Conservation (phyloP, 495 filamentous ascomycete genomes). For the Tuber calosporum region DNA sequence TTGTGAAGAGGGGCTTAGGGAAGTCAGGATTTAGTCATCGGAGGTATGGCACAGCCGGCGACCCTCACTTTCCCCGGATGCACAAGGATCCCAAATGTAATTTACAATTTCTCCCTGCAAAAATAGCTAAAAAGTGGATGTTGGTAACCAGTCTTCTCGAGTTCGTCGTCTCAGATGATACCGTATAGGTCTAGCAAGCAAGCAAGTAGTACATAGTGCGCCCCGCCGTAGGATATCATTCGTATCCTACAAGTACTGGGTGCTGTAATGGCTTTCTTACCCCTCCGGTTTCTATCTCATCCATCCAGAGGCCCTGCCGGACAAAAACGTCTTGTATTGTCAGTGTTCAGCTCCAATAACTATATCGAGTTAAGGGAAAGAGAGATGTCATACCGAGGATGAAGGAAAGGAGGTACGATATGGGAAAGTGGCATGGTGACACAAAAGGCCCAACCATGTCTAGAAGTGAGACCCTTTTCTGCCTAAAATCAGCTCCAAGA, state of each 20-base stretch:
- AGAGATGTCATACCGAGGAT: too few relatives aligned
- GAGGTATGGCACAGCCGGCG: neutral
- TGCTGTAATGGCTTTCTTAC: too few relatives aligned
- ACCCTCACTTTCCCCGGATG: neutral
- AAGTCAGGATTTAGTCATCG: neutral
- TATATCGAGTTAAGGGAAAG: too few relatives aligned
- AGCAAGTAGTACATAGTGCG: neutral
- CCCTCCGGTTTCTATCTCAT: too few relatives aligned
- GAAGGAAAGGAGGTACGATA: too few relatives aligned
- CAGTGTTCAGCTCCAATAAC: too few relatives aligned
- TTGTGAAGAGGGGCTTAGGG: neutral
- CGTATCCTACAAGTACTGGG: neutral
- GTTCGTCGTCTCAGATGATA: neutral
- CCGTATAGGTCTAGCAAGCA: neutral
- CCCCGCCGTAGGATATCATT: neutral
- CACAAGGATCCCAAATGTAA: neutral
- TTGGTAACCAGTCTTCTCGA: neutral
- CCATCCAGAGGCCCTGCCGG: too few relatives aligned
- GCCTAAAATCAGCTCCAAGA: too few relatives aligned
- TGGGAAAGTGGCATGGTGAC: too few relatives aligned
- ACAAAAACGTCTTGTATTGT: too few relatives aligned
- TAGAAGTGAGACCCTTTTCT: too few relatives aligned
- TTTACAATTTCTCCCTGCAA: neutral
- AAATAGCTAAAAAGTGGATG: neutral
- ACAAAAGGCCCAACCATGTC: too few relatives aligned